Evolutionary conservation across 2,329 filamentous ascomycete genomes (phyloP), one percentile per base, ranked within the genome.

Genomic region (Ilyonectria sp.): DNA sequence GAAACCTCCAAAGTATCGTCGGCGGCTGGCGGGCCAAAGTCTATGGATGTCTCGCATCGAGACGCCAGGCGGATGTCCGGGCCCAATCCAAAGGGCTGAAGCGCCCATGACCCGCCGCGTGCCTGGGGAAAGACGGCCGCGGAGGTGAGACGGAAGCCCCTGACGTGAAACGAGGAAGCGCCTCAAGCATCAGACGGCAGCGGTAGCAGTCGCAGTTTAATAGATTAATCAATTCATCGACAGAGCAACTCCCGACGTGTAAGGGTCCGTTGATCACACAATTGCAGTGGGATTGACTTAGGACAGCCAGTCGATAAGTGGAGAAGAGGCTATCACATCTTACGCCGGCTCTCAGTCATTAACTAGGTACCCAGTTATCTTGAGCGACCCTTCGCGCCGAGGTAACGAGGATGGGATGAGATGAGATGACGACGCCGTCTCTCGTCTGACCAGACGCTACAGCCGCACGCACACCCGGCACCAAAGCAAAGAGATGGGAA

Each of bases 1-100:
- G 23, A 40, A 35, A 53, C 35, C 55, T 61, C 49, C 50, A 53
- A 37, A 52, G 46, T 52, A 54, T 54, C 33, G 40, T 40, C 64
- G 31, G 17, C 59, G 55, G 26, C 37, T 33, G 47, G 60, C 54
- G 23, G 49, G 13, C 40, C 60, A 47, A 35, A 33, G 29, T 33
- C 49, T 26, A 58, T 58, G 63, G 64, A 67, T 75, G 73, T 75
- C 72, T 74, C 68, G 62, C 57, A 52, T 69, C 68, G 60, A 65
- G 43, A 65, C 60, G 56, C 60, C 60, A 63, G 52, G 44, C 57
- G 49, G 63, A 23, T 31, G 57, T n/a, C 40, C 31, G 64, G 61
- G 50, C 53, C 68, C 69, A 70, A 73, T 73, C 35, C 46, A 66
- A 50, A 53, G 46, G 44, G 52, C 35, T 46, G 60, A 60, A 61